phyloP scores from a whole-genome alignment of 352 stramenopile genomes.

The Elongisporangium anandrum region DNA sequence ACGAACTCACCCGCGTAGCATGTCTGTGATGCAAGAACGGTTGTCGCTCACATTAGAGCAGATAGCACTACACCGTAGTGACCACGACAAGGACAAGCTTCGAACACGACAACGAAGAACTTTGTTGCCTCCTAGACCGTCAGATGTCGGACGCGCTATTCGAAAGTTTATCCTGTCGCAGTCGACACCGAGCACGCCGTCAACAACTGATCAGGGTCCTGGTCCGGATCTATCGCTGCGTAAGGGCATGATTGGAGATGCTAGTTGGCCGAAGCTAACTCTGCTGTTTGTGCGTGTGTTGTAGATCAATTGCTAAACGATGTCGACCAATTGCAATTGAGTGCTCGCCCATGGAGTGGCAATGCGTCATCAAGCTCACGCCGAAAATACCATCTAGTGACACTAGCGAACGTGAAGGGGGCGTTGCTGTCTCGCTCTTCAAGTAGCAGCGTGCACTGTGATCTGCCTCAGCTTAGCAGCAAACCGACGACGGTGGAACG shows the following conservation, averaged over 20 bases:
- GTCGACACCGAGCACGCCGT: constrained; percentile 9
- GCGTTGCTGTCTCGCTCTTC: constrained; percentile 20
- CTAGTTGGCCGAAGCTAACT: no score
- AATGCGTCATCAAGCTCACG: no score
- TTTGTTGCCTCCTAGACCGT: constrained; percentile 8
- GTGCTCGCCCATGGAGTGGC: not conserved
- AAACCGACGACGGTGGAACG: not conserved
- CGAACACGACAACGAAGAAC: not conserved
- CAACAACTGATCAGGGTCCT: not conserved
- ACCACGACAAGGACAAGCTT: constrained; percentile 4
- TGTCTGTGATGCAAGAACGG: constrained; percentile 44
- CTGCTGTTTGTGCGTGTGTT: no score
- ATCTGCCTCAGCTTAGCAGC: constrained; percentile 12
- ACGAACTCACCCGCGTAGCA: constrained; percentile 18
- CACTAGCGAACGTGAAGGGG: constrained; percentile 38
- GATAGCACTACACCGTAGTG: constrained; percentile 13
- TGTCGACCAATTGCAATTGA: constrained; percentile 5
- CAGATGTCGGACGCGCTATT: constrained; percentile 33
- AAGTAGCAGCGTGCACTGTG: constrained; percentile 44
- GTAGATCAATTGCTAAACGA: not conserved
- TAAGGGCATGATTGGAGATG: constrained; percentile 6
- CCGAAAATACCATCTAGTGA: constrained; percentile 46
- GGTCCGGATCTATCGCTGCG: constrained; percentile 9
- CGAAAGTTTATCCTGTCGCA: constrained; percentile 43
- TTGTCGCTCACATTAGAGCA: constrained; percentile 36